Evolutionary conservation across 805 yeast genomes (phyloP).

Genomic region (Spathaspora hagerdaliae): DNA sequence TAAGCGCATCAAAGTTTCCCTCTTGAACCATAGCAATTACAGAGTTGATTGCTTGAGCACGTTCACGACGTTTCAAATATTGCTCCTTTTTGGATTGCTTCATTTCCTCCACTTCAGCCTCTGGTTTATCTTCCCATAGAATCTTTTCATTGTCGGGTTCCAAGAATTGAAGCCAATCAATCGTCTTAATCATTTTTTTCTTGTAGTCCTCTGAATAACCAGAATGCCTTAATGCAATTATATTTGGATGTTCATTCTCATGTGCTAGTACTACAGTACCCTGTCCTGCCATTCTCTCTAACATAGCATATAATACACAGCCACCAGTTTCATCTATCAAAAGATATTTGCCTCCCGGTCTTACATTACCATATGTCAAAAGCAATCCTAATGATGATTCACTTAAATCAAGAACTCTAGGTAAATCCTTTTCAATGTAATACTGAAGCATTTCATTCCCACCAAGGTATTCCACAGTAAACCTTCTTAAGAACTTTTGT

Average conservation of each 20-base stretch:
- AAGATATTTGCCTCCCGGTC: slow-evolving; percentile 85
- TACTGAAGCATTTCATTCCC: slow-evolving; percentile 68
- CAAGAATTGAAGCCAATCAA: slow-evolving; percentile 75
- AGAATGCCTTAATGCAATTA: slow-evolving; percentile 63
- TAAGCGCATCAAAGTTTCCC: slow-evolving; percentile 68
- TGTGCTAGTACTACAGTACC: slow-evolving; percentile 69
- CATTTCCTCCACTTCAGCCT: slow-evolving; percentile 51
- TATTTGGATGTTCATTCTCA: slow-evolving; percentile 91
- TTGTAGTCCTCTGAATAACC: slow-evolving; percentile 55
- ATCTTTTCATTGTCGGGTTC: slow-evolving; percentile 67
- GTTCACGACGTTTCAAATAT: slow-evolving; percentile 60
- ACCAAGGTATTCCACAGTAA: slow-evolving; percentile 75
- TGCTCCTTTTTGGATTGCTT: slow-evolving; percentile 60
- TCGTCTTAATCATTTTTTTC: slow-evolving; percentile 56
- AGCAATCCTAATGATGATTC: slow-evolving; percentile 79
- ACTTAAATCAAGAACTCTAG: slow-evolving; percentile 72
- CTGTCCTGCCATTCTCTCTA: slow-evolving; percentile 87
- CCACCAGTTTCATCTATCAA: slow-evolving; percentile 96
- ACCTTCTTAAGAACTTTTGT: slow-evolving; percentile 82
- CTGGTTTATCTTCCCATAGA: slow-evolving; percentile 42
- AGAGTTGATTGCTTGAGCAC: slow-evolving; percentile 48
- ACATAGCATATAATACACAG: slow-evolving; percentile 72
- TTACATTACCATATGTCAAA: slow-evolving; percentile 73
- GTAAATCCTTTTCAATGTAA: slow-evolving; percentile 72
- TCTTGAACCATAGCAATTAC: slow-evolving; percentile 47